Evolutionary conservation across 2,329 filamentous ascomycete species (phyloP), one percentile per base, ranked within the genome.

Genomic region (Plenodomus lindquistii): DNA sequence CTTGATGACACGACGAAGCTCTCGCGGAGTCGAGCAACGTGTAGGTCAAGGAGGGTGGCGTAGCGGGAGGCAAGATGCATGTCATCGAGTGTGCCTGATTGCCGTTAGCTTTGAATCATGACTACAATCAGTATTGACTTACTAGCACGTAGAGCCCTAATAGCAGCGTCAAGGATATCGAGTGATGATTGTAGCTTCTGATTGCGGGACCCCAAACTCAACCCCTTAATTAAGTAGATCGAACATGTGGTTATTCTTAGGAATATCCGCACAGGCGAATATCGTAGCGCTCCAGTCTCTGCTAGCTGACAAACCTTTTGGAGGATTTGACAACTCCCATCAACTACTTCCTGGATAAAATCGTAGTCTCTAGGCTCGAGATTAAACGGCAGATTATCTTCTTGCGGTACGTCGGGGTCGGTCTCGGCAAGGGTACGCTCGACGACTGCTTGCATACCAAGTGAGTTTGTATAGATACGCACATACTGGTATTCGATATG

Each of bases 381-480:
- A 40, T 73, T 71, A 55, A 78, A 69, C 11, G 74, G 65, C 10
- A 76, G 60, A 31, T 77, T 65, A 9, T 71, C 66, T 35, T 70
- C 67, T 46, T 65, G 76, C 34, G 65, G 63, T 1, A 63, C 65
- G 11, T 71, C 66, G 4, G 66, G 65, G 51, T 73, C 69, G 18
- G 67, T 65, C 42, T 72, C 69, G 6, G 68, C 66, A n/a, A 80
- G 67, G 1, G 75, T 77, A n/a, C 79, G 77, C 49, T 83, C 80
- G 2, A 82, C 79, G 2, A 83, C 77, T 2, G 81, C 81, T 62
- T 83, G 81, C 66, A 83, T 79, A 2, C 79, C 80, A 5, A 83
- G 73, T 0, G 74, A 76, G 39, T 77, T 77, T 34, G 73, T 73
- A 44, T 75, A 77, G 15, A 75, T 72, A 2, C 73, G 61, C 1